A percentile compares a stretch with the other conserved stretches of the same genome.
Conservation (phyloP, 2,329 filamentous ascomycete species). For the Cordyceps pruinosa region DNA sequence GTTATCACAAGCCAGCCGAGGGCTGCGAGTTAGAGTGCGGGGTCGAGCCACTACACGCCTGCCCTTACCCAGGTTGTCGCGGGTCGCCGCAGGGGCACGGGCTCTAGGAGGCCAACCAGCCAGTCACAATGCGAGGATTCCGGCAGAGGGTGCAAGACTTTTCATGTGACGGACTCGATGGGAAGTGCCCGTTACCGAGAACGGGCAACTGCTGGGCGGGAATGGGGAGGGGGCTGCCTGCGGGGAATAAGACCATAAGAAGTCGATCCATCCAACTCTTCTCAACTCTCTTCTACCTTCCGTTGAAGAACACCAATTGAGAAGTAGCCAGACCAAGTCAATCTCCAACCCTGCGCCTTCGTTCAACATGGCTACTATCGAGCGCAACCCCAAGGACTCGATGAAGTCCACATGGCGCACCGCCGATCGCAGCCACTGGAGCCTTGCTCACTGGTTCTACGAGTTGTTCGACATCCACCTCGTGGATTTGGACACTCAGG, state of each 20-base stretch:
- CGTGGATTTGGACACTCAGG: constrained; percentile 20
- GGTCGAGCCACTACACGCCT: not conserved
- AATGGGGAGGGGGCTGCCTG: not conserved
- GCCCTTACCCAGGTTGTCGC: constrained; percentile 1
- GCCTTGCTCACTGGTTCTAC: constrained; percentile 22
- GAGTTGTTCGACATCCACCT: constrained; percentile 25
- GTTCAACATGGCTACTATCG: constrained; percentile 4
- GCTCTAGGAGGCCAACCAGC: not conserved
- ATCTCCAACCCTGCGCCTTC: not conserved
- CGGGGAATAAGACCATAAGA: not conserved
- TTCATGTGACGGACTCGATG: constrained; percentile 7
- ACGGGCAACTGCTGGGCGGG: not conserved
- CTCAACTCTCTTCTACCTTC: no score
- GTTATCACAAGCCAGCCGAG: constrained; percentile 1
- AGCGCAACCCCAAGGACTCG: constrained; percentile 21
- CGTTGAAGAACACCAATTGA: not conserved
- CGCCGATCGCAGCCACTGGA: constrained; percentile 22
- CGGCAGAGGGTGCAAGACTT: not conserved
- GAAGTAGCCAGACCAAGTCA: not conserved
- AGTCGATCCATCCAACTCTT: not conserved
- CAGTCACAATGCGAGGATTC: not conserved
- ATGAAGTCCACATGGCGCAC: constrained; percentile 32
- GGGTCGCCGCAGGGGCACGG: not conserved
- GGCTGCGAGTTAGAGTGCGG: not conserved
- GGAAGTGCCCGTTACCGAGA: not conserved